Conservation (phyloP, 2,329 filamentous ascomycete species). For the Ceratocystis eucalypticola region DNA sequence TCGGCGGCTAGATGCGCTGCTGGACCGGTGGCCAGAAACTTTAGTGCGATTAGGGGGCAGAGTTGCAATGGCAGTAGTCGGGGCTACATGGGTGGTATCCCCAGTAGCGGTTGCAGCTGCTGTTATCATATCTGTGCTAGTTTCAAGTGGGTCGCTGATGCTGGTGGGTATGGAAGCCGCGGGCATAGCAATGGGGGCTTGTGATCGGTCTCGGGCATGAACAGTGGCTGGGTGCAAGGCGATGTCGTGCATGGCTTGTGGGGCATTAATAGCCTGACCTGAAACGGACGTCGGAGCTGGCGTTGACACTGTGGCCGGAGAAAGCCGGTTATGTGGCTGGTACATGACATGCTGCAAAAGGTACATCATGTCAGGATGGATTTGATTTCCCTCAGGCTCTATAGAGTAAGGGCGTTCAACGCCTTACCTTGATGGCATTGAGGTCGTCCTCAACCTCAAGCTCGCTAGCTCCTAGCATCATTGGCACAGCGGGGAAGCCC, state of each 20-base stretch:
- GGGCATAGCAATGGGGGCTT: not conserved
- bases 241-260: not conserved
- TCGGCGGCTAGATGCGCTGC: not conserved
- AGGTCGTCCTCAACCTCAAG: slow-evolving; percentile 76
- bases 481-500: slow-evolving; percentile 89
- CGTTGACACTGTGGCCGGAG: slow-evolving; percentile 2
- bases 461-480: slow-evolving; percentile 57
- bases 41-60: not conserved
- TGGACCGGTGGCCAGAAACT: not conserved
- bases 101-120: not conserved
- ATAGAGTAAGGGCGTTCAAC: slow-evolving; percentile 9
- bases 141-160: not conserved
- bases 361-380: slow-evolving; percentile 13
- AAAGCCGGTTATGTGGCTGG: slow-evolving; percentile 8
- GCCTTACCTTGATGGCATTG: slow-evolving; percentile 64
- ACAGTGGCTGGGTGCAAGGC: not conserved
- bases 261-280: not conserved
- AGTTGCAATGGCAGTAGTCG: not conserved
- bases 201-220: slow-evolving; percentile 1
- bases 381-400: slow-evolving; percentile 7
- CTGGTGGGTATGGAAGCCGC: not conserved
- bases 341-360: slow-evolving; percentile 16
- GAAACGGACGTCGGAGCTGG: not conserved
- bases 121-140: not conserved
- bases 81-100: not conserved